Evolutionary conservation across 192 early-diverging fungal species (phyloP).

Genomic region (Allomyces javanicus): DNA sequence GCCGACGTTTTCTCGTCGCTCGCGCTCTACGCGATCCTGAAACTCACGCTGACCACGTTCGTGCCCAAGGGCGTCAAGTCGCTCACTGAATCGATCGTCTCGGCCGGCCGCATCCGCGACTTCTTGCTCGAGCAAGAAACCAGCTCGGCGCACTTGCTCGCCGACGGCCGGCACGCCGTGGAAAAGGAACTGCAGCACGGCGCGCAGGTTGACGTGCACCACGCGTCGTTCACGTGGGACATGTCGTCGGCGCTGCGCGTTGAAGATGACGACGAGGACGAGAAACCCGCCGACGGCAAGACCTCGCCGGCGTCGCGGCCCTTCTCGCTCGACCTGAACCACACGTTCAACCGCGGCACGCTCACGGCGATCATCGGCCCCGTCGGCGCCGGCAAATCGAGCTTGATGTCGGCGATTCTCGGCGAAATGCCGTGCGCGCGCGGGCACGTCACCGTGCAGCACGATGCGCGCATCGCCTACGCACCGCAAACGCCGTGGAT

Average conservation of each 20-base stretch:
- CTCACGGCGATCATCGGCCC: neutral
- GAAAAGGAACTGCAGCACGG: neutral
- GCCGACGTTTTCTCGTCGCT: neutral
- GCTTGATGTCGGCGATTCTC: neutral
- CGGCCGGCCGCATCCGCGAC: neutral
- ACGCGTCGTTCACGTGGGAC: neutral
- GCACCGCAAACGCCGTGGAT: slow-evolving; percentile 76
- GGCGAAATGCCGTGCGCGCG: neutral
- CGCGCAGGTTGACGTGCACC: neutral
- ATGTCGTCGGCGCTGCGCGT: neutral
- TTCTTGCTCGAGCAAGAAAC: neutral
- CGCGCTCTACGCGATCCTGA: neutral
- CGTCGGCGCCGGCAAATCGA: neutral
- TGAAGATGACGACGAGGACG: neutral
- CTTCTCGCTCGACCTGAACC: too few species aligned
- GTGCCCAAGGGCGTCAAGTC: neutral
- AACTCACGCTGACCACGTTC: neutral
- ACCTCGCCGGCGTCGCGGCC: too few species aligned
- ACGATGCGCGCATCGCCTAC: slow-evolving; percentile 32
- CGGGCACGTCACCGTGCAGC: neutral
- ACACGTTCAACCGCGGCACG: neutral
- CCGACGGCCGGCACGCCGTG: neutral
- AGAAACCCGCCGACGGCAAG: neutral
- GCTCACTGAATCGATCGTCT: neutral
- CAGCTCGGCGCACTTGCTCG: neutral